Base-by-base conservation (phyloP, 2,329 filamentous ascomycete genomes). In the Talaromyces marneffei region DNA sequence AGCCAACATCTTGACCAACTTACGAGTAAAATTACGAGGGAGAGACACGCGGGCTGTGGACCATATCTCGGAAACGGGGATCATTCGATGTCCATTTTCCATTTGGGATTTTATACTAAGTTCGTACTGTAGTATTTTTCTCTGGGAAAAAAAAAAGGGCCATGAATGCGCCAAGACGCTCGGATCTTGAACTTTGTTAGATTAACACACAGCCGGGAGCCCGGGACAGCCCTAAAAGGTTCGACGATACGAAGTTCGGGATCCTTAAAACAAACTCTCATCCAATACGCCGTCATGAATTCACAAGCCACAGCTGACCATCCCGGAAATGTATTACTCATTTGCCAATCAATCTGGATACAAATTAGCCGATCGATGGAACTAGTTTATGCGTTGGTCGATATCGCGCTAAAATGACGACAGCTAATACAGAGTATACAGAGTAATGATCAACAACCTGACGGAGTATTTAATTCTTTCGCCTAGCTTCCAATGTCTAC, bases 21-120 rank as follows among this genome's bases (percentile, higher is more conserved):
- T 40, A 57, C 55, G 55, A 57, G 39, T 31, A 48, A 14, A 23
- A 57, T 57, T 40, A 57, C 55, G 55, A 48, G 40, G 29, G 40
- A 57, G 40, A 46, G 42, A 57, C 55, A 57, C 55, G 31, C 29
- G 53, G n/a, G 27, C 31, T 14, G 55, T 57, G 39, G 18, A 48
- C 16, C 55, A 8, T 20, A 20, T n/a, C 10, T 23, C 29, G 48
- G 29, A 20, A 20, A 20, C 18, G 10, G 10, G 20, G 16, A 20
- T 20, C 48, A 52, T 52, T 52, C 48, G 48, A 52, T 20, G 29
- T 35, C 48, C n/a, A 7, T 23, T 23, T 4, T 23, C 27, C n/a
- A 33, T 23, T 31, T 31, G 2, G 16, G 27, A 33, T 23, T 33
- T 31, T 20, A 31, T 18, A 50, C 16, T n/a, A n/a, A n/a, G n/a